Base-by-base conservation (phyloP, 2,329 filamentous ascomycete genomes). In the Knoxdaviesia capensis region DNA sequence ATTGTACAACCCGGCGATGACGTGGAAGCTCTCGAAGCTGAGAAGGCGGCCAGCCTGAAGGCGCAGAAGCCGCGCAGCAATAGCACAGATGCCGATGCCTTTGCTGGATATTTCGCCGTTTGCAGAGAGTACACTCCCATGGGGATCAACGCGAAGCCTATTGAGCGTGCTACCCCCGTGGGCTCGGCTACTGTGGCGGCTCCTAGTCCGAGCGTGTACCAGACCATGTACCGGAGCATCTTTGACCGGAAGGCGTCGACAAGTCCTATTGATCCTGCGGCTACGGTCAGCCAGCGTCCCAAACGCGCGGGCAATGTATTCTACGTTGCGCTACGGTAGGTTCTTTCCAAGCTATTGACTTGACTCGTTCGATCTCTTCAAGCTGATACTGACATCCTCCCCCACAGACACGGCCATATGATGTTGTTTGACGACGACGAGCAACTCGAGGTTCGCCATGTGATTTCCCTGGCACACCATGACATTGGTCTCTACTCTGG, bases 361-460 rank as follows among this genome's bases (percentile, higher is more conserved):
- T 43, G 7, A 6, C 34, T 31, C 30, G 28, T 37, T 36, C 31
- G 8, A 31, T 38, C 11, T 43, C 6, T 31, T n/a, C 31, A 9
- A 1, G 2, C 11, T 35, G n/a, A 7, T 41, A 38, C 38, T 40
- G 35, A 46, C 42, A 28, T 36, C 41, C 32, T 46, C 39, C 37
- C n/a, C 9, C 11, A 40, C 46, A 87, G 86, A 54, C 87, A 94
- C 59, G 87, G 88, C 34, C 87, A 96, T 56, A 64, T 98, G 41
- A 94, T 98, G 84, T 74, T 98, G 7, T 98, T 94, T 58, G 90
- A 98, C 56, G 87, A 96, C 54, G 77, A 85, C 42, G 85, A 93
- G 50, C 87, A 96, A 58, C 69, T 94, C 50, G 90, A 98, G 59
- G 90, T 98, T 10, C 80, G 88, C 48, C 86, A 96, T 61, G 90